A percentile compares a stretch with the other conserved stretches of the same genome.
Evolutionary conservation across 768 basidiomycete species (phyloP).

Genomic region (Mycena indigotica): DNA sequence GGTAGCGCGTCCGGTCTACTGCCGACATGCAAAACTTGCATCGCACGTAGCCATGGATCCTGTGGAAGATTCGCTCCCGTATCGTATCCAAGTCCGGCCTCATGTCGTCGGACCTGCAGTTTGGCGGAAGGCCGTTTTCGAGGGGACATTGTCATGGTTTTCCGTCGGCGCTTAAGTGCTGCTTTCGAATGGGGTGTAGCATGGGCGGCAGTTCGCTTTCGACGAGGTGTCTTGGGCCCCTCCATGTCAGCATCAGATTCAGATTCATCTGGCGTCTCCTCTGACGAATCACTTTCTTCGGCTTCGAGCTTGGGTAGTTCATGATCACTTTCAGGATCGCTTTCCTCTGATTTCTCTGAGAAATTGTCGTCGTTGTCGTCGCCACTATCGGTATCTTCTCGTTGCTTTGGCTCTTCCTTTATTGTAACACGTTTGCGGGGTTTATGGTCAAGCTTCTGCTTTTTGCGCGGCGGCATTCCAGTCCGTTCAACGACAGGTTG

Average conservation of each 20-base stretch:
- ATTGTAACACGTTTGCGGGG: conserved; percentile 16
- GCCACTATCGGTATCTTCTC: conserved; percentile 17
- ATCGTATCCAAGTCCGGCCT: conserved; percentile 27
- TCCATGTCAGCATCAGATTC: conserved; percentile 37
- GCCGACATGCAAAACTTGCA: conserved; percentile 91
- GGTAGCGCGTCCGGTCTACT: conserved; percentile 88
- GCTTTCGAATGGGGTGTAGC: conserved; percentile 81
- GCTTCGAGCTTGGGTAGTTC: conserved; percentile 24
- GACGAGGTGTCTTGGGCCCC: conserved; percentile 53
- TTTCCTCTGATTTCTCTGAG: conserved; percentile 25
- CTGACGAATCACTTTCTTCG: conserved; percentile 22
- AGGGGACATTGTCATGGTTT: conserved; percentile 25
- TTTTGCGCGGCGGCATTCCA: conserved; percentile 15
- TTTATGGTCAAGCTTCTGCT: conserved; percentile 10
- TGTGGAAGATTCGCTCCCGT: conserved; percentile 55
- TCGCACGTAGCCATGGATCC: conserved; percentile 84
- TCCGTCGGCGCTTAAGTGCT: conserved; percentile 51
- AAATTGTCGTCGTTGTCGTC: conserved; percentile 30
- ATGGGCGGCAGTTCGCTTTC: conserved; percentile 45
- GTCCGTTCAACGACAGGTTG: conserved; percentile 24
- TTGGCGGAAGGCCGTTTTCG: conserved; percentile 26
- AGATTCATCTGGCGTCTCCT: conserved; percentile 10
- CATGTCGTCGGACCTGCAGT: conserved; percentile 8
- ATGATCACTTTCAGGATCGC: conserved; percentile 18
- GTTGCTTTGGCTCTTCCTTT: conserved; percentile 7